phyloP scores from a whole-genome alignment of 768 basidiomycete genomes.

The Boletus tomentosulus region DNA sequence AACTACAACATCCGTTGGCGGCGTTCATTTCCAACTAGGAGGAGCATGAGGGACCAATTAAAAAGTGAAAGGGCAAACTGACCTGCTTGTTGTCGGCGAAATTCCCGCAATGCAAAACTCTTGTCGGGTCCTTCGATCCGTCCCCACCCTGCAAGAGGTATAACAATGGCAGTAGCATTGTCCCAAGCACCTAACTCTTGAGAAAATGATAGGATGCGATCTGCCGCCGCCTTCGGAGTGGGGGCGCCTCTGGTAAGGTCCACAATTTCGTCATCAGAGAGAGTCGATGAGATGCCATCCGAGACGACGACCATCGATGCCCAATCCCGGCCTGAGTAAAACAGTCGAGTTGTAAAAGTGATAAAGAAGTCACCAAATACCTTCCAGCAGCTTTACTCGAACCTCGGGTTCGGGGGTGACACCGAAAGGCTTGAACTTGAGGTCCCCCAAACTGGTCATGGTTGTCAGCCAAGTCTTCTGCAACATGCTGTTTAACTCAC shows the following conservation, averaged over 20 bases:
- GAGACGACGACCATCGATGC: slow-evolving; percentile 87
- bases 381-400: slow-evolving; percentile 66
- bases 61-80: slow-evolving; percentile 10
- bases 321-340: slow-evolving; percentile 67
- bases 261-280: slow-evolving; percentile 92
- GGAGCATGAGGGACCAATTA: slow-evolving; percentile 2
- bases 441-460: slow-evolving; percentile 72
- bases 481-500: slow-evolving; percentile 36
- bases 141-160: slow-evolving; percentile 93
- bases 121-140: slow-evolving; percentile 72
- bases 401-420: slow-evolving; percentile 94
- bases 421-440: slow-evolving; percentile 84
- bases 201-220: slow-evolving; percentile 77
- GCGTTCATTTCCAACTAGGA: slow-evolving; percentile 60
- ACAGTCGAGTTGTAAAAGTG: neutral
- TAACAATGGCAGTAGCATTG: slow-evolving; percentile 86
- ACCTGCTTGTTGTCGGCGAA: slow-evolving; percentile 66
- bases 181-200: slow-evolving; percentile 83
- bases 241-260: slow-evolving; percentile 75
- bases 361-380: slow-evolving; percentile 35
- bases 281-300: slow-evolving; percentile 86
- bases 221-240: slow-evolving; percentile 78
- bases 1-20: slow-evolving; percentile 56
- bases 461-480: slow-evolving; percentile 1
- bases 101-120: slow-evolving; percentile 80